These are phyloP conservation scores for Cicer bijugum DNA, from an alignment of 306 rosid species.

Conservation along the genomic window DNA sequence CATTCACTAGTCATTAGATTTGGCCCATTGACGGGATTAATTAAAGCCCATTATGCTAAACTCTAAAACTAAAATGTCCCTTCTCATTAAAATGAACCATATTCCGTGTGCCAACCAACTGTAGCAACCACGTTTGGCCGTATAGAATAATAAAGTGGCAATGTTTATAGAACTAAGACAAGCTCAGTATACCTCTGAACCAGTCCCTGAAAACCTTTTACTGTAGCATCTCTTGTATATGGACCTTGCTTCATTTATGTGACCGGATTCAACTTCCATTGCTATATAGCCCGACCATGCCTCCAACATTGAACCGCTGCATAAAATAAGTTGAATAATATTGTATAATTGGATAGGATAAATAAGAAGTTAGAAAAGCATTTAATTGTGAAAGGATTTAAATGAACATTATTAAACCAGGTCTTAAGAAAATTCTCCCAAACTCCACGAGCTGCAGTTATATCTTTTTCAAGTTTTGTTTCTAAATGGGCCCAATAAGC, in stretches of 20 bases:
- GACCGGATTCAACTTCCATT: constrained; percentile 78
- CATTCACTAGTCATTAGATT: no score
- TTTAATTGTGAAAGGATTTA: constrained; percentile 28
- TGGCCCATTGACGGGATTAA: no score
- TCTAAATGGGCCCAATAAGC: constrained; percentile 94
- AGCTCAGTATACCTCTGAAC: constrained; percentile 75
- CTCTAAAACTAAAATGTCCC: no score
- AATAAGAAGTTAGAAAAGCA: constrained; percentile 33
- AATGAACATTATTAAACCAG: constrained; percentile 57
- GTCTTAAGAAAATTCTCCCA: constrained; percentile 88
- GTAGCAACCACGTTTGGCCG: background rate
- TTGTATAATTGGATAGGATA: constrained; percentile 6
- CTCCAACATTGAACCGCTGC: constrained; percentile 80
- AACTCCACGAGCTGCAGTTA: constrained; percentile 82
- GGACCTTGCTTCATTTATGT: constrained; percentile 79
- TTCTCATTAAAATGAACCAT: no score
- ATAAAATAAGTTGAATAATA: constrained; percentile 14
- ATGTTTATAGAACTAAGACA: constrained; percentile 16
- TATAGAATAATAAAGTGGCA: constrained; percentile 3
- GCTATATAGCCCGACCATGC: constrained; percentile 82
- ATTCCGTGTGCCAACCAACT: no score
- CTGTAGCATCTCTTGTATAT: constrained; percentile 84
- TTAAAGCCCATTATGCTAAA: no score
- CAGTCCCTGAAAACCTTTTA: constrained; percentile 76
- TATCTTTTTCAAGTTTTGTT: constrained; percentile 63